Evolutionary conservation across 2,329 filamentous ascomycete species (phyloP), one percentile per base, ranked within the genome.

Genomic region (Cladosporium colombiae): DNA sequence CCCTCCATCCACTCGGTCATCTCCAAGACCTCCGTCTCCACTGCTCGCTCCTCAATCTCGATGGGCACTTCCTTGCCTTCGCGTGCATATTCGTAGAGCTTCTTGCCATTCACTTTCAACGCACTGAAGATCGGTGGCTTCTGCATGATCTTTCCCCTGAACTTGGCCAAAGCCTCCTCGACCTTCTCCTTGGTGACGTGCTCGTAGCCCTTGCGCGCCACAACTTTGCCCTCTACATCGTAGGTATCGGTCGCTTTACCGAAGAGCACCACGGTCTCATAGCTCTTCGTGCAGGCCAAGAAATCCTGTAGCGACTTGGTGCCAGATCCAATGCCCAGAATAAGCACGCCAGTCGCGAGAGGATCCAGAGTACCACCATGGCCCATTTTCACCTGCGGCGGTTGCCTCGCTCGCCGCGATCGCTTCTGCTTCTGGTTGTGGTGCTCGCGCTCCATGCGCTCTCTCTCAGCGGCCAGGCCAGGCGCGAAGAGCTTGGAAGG

Each of bases 341-440:
- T 93, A 59, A 99, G 85, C 27, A 99, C 91, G 55, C 95, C 95
- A 1, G 93, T 97, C 10, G 95, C 95, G 73, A 97, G 85, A 29
- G 95, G 95, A 75, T 99, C 95, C 21, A 99, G 85, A 1, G 95
- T 99, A 52, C 95, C 95, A 67, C 95, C 95, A 80, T 99, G 95
- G 37, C 95, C 95, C 74, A 98, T 91, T 82, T 98, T 99, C 71
- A 98, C 89, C 68, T 91, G 87, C 5, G 89, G 77, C 1, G 85
- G 82, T 71, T 84, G 84, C 76, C 87, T 68, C 84, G 83, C 56
- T 79, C 80, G 69, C 81, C 81, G 67, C 88, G 65, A 68, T 29
- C 69, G 66, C 67, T 89, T 85, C 71, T 84, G 83, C 70, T 84
- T 84, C 75, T 90, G 86, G 66, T 82, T 81, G 66, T 84, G 82